phyloP scores from a whole-genome alignment of 192 early-diverging fungal genomes.

The Rhizophlyctis rosea region DNA sequence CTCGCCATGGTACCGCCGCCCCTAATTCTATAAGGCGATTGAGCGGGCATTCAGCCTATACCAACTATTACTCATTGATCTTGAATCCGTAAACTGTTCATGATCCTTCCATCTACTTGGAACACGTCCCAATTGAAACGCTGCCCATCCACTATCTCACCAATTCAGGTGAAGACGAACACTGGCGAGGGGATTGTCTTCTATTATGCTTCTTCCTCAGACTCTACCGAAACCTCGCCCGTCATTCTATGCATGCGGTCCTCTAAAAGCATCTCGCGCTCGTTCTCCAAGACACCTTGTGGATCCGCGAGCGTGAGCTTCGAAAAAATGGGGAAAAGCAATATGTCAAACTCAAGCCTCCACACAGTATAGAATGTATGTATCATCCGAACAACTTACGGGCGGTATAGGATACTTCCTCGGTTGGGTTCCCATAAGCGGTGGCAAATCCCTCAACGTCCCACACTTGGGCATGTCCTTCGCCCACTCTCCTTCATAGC shows the following conservation, averaged over 20 bases:
- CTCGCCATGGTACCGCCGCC: too few species aligned
- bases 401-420: conserved; percentile 44
- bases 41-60: too few species aligned
- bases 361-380: not conserved
- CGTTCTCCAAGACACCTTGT: conserved; percentile 20
- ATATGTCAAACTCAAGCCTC: conserved; percentile 2
- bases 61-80: too few species aligned
- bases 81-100: too few species aligned
- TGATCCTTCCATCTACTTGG: too few species aligned
- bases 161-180: too few species aligned
- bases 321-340: not conserved
- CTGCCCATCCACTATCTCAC: too few species aligned
- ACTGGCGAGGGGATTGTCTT: too few species aligned
- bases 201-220: too few species aligned
- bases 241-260: conserved; percentile 35
- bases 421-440: conserved; percentile 29
- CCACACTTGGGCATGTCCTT: conserved; percentile 56
- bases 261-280: conserved; percentile 34
- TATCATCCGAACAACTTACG: conserved; percentile 23
- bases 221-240: too few species aligned
- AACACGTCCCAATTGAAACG: too few species aligned
- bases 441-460: conserved; percentile 46
- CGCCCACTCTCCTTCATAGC: conserved; percentile 60
- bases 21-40: too few species aligned
- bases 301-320: conserved; percentile 40